phyloP scores from a whole-genome alignment of 441 rosid species.

The Corymbia calophylla region DNA sequence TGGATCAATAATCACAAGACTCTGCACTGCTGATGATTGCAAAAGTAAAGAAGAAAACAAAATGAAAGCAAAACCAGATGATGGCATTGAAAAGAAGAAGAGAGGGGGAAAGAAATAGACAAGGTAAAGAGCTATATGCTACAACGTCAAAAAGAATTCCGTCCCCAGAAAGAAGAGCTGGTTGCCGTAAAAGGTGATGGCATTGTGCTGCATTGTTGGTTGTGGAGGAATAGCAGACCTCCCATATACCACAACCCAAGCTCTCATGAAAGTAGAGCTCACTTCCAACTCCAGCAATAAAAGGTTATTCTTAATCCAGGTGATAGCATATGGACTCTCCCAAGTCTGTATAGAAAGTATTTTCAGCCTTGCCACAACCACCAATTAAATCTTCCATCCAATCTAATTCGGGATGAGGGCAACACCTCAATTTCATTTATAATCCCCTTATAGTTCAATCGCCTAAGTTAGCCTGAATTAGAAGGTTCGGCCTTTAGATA shows the following conservation, averaged over 20 bases:
- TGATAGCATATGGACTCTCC: background rate
- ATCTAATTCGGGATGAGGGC: background rate
- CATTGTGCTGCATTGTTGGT: background rate
- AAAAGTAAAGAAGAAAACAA: no score
- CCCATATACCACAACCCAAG: background rate
- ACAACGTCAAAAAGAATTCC: background rate
- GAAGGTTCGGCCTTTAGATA: background rate
- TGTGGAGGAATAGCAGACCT: background rate
- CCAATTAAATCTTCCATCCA: background rate
- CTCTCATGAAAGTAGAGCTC: background rate
- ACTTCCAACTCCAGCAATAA: background rate
- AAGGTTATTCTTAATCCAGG: background rate
- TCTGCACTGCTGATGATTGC: no score
- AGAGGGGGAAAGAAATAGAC: background rate
- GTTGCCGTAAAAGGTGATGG: background rate
- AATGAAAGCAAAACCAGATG: no score
- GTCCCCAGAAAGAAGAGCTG: no score
- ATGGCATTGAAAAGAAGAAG: background rate
- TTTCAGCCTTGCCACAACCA: background rate
- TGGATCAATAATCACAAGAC: background rate
- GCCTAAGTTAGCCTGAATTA: background rate
- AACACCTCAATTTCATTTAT: background rate
- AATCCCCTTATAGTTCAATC: accelerated
- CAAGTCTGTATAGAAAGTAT: background rate
- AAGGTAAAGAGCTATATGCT: background rate